Conservation (phyloP, 73 alveolate genomes). For the Tetrahymena malaccensis region DNA sequence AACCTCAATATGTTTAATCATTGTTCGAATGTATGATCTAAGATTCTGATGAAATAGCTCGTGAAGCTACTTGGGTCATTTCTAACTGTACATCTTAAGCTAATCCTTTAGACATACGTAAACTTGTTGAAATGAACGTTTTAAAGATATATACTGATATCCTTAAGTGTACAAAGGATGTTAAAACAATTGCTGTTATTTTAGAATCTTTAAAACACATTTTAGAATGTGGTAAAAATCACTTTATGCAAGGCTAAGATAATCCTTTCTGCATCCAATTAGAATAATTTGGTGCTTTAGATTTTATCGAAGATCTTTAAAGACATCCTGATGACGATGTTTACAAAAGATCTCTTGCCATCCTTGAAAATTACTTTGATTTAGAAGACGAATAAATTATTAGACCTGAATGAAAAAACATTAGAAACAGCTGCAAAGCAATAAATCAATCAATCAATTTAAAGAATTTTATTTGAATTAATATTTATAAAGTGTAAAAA, state of each 20-base stretch:
- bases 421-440: neutral
- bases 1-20: conserved; percentile 48
- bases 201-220: conserved; percentile 79
- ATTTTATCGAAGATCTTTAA: conserved; percentile 73
- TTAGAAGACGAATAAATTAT: conserved; percentile 49
- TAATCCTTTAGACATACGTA: conserved; percentile 47
- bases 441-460: too few relatives aligned
- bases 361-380: conserved; percentile 74
- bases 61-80: conserved; percentile 81
- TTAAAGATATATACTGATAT: conserved; percentile 48
- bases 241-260: conserved; percentile 19
- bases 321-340: conserved; percentile 74
- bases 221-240: conserved; percentile 58
- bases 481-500: neutral
- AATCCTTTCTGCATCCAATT: conserved; percentile 56
- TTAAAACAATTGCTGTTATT: conserved; percentile 70
- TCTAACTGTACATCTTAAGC: conserved; percentile 85
- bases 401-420: neutral
- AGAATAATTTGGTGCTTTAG: conserved; percentile 71
- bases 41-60: conserved; percentile 56
- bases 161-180: conserved; percentile 52
- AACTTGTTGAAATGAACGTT: conserved; percentile 64
- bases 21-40: conserved; percentile 44
- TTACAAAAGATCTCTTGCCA: conserved; percentile 68
- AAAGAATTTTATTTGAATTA: neutral